These are phyloP conservation scores for Lophium mytilinum DNA, from an alignment of 495 filamentous ascomycete species.

Conservation along the genomic window DNA sequence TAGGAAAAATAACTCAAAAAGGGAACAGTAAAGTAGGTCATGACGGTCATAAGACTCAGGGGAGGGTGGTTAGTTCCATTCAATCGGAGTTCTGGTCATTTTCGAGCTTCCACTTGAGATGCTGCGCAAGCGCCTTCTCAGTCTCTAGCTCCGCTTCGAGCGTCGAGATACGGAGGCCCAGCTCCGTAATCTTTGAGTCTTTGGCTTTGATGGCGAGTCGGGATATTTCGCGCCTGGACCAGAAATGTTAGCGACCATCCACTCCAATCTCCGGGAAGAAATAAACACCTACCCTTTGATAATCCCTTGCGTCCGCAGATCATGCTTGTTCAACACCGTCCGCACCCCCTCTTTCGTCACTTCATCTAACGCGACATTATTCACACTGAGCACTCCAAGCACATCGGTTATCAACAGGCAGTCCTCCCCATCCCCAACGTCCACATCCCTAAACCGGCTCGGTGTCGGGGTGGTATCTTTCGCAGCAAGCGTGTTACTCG, in stretches of 20 bases:
- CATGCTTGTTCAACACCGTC: conserved; percentile 48
- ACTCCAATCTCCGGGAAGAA: background rate
- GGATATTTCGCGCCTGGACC: conserved; percentile 48
- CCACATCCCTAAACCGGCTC: conserved; percentile 34
- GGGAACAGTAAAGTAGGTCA: no score
- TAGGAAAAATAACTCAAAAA: no score
- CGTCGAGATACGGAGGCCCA: conserved; percentile 40
- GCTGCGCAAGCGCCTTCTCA: conserved; percentile 34
- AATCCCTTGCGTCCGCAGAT: conserved; percentile 33
- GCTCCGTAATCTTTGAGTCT: conserved; percentile 48
- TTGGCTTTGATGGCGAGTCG: conserved; percentile 53
- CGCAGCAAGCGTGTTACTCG: conserved; percentile 16
- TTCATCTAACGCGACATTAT: conserved; percentile 39
- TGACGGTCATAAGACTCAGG: conserved; percentile 22
- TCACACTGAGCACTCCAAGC: conserved; percentile 42
- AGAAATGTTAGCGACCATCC: background rate
- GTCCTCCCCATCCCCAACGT: conserved; percentile 21
- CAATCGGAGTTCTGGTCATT: conserved; percentile 6
- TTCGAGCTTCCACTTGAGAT: conserved; percentile 13
- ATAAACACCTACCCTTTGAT: background rate
- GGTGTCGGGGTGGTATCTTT: conserved; percentile 45
- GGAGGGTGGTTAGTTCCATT: background rate
- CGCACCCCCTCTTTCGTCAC: conserved; percentile 13
- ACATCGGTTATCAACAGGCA: conserved; percentile 43
- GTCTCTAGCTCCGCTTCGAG: conserved; percentile 47